Evolutionary conservation across 495 filamentous ascomycete genomes (phyloP).

Genomic region (Aspergillus incahuasiensis): DNA sequence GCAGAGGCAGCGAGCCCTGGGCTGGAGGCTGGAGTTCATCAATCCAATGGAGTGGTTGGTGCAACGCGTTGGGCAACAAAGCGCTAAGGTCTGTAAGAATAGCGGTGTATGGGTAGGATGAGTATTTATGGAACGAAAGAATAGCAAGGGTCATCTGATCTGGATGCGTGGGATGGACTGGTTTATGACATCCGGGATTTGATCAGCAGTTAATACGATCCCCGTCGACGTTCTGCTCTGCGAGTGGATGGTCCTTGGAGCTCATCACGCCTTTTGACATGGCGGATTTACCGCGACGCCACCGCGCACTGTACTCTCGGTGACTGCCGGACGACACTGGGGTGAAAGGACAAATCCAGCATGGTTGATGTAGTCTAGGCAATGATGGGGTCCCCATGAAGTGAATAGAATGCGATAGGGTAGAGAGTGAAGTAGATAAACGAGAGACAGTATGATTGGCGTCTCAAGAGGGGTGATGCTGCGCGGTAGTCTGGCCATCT

Average conservation of each 20-base stretch:
- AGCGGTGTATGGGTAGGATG: background rate
- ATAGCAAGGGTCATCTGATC: background rate
- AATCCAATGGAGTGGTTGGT: background rate
- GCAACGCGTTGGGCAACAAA: background rate
- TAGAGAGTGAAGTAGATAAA: too few relatives aligned
- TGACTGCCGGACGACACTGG: too few relatives aligned
- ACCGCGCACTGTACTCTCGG: background rate
- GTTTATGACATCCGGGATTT: background rate
- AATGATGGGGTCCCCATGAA: too few relatives aligned
- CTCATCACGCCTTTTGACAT: conserved; percentile 7
- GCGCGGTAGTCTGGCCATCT: too few relatives aligned
- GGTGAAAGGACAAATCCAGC: too few relatives aligned
- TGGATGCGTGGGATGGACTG: background rate
- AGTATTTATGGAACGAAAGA: background rate
- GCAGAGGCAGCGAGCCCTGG: too few relatives aligned
- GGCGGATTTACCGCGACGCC: background rate
- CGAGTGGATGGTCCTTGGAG: background rate
- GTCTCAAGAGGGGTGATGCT: background rate
- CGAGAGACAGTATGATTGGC: background rate
- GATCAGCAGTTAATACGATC: background rate
- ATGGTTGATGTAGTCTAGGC: too few relatives aligned
- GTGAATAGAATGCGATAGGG: too few relatives aligned
- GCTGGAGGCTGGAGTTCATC: background rate
- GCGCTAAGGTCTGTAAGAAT: background rate
- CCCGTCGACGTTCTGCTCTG: background rate